Conservation (phyloP, 139 green algal genomes). For the Chara braunii region DNA sequence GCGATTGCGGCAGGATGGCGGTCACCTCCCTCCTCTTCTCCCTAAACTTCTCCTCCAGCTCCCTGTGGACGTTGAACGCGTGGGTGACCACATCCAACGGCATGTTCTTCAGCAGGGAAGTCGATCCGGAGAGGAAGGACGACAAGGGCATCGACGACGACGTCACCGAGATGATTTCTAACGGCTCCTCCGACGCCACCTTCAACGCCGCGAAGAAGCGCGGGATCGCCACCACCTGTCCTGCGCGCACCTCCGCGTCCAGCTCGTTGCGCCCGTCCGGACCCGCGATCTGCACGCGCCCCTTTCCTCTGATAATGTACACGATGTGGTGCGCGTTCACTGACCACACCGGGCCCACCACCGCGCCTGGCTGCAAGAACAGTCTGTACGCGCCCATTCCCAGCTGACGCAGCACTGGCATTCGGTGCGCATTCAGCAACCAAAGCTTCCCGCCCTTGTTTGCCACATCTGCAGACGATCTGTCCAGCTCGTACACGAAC, state of each 20-base stretch:
- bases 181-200: too few relatives aligned
- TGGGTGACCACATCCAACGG: neutral
- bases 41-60: slow-evolving; percentile 21
- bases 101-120: slow-evolving; percentile 25
- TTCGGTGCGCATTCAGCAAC: too few relatives aligned
- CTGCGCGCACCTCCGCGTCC: slow-evolving; percentile 8
- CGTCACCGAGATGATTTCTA: too few relatives aligned
- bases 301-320: slow-evolving; percentile 33
- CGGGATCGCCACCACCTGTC: slow-evolving; percentile 23
- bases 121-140: slow-evolving; percentile 28
- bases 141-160: slow-evolving; percentile 3
- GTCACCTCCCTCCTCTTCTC: too few relatives aligned
- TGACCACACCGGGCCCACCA: slow-evolving; percentile 16
- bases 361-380: slow-evolving; percentile 12
- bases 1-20: too few relatives aligned
- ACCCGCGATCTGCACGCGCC: slow-evolving; percentile 15
- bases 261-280: slow-evolving; percentile 7
- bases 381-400: too few relatives aligned
- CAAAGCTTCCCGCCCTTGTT: too few relatives aligned
- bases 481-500: too few relatives aligned
- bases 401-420: too few relatives aligned
- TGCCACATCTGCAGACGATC: too few relatives aligned
- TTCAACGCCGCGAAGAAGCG: too few relatives aligned
- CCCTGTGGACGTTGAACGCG: slow-evolving; percentile 29
- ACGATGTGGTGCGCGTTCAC: slow-evolving; percentile 14